Base-by-base conservation (phyloP, 345 rosid genomes). In the Murraya koenigii region DNA sequence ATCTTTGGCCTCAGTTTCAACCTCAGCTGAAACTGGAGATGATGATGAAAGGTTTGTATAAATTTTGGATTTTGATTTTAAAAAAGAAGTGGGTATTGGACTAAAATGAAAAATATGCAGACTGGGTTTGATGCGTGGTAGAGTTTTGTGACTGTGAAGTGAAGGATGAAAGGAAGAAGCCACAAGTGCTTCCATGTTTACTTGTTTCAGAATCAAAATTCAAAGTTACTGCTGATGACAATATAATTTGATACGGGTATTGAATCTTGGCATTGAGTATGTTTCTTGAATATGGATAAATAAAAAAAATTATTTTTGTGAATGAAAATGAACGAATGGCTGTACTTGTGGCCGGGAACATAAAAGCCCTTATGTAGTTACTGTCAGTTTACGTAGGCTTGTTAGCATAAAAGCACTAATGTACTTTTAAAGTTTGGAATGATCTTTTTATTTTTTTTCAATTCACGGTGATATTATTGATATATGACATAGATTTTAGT, bases 121-220 rank as follows among this genome's bases (percentile, higher is more conserved):
- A 9, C 64, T 52, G 63, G 71, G 60, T 26, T 66, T 77, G 36
- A 14, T 32, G 61, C 64, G 15, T 23, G 3, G 52, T 69, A 44
- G 72, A 26, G 28, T 1, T 44, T 26, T 69, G 58, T 44, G 28
- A 15, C 26, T 26, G 70, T 35, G 49, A 26, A 41, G n/a, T 49
- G 60, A 26, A 72, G n/a, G 55, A 7, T n/a, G 22, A 14, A 52
- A 78, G 58, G 77, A 71, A 62, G 70, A 20, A 60, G 71, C 41
- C 44, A n/a, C 35, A 4, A 75, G 32, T 61, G 78, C 71, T 75
- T 78, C 76, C 86, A 81, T 78, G 15, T 59, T 56, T 80, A n/a
- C 47, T 14, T 35, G 39, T 33, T 56, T 55, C 66, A 62, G 66
- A 26, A 62, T 28, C 66, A 28, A 62, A 62, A 26, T 62, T 19